These are phyloP conservation scores for Tetraselmis striata DNA, from an alignment of 139 green algal genomes.

Conservation along the genomic window DNA sequence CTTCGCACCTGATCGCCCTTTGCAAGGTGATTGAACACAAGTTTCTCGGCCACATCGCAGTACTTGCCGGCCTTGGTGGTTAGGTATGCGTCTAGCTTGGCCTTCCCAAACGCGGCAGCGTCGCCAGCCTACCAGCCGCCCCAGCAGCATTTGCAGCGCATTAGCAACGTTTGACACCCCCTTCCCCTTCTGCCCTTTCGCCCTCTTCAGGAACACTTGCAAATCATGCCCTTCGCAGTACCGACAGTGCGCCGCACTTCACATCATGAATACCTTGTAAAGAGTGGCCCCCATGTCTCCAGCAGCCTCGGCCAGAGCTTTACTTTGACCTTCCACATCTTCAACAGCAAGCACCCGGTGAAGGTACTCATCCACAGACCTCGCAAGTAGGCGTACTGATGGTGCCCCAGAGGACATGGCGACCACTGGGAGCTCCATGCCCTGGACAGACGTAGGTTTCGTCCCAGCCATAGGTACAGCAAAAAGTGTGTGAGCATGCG, in stretches of 20 bases:
- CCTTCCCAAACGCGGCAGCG: not conserved
- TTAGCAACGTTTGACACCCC: no score
- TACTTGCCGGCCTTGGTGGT: not conserved
- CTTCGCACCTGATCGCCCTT: not conserved
- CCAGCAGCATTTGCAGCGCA: no score
- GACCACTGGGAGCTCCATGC: not conserved
- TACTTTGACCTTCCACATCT: not conserved
- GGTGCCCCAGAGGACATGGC: not conserved
- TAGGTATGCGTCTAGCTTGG: not conserved
- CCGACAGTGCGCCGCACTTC: no score
- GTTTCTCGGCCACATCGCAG: not conserved
- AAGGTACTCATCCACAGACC: not conserved
- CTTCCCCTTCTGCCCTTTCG: no score
- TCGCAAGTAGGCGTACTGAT: not conserved
- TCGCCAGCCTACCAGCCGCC: not conserved
- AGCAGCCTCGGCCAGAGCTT: not conserved
- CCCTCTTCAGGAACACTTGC: not conserved
- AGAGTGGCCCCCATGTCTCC: not conserved
- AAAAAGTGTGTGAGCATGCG: no score
- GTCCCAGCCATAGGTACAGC: no score
- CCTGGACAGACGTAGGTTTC: no score
- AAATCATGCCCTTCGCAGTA: no score
- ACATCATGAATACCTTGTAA: not conserved
- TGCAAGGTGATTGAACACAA: not conserved
- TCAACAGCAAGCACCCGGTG: not conserved